These are phyloP conservation scores for Magnusiomyces magnusii DNA, from an alignment of 1,139 yeast species.

Conservation along the genomic window DNA sequence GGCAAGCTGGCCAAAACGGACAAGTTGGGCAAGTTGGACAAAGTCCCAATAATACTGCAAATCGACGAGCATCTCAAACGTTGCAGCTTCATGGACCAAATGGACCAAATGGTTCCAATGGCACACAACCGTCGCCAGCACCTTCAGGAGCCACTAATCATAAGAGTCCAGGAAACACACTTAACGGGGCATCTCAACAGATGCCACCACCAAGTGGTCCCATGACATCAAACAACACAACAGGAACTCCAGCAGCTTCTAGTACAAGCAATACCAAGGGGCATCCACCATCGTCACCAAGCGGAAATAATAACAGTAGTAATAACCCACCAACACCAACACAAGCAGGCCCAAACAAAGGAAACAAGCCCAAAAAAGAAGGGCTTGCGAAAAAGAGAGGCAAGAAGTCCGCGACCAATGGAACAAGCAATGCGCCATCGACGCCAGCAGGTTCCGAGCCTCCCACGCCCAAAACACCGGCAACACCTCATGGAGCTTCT, in stretches of 20 bases:
- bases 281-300: constrained; percentile 30
- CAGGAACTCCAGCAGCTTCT: neutral
- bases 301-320: too few species aligned
- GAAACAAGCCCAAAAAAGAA: constrained; percentile 34
- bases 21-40: too few species aligned
- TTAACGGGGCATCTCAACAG: constrained; percentile 12
- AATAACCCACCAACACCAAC: constrained; percentile 40
- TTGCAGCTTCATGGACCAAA: constrained; percentile 7
- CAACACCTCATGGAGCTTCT: constrained; percentile 32
- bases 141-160: constrained; percentile 19
- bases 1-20: too few species aligned
- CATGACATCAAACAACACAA: constrained; percentile 6
- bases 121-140: constrained; percentile 18
- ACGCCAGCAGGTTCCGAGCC: constrained; percentile 33
- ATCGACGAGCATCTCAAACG: constrained; percentile 18
- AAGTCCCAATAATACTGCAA: constrained; percentile 16
- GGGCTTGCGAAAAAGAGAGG: constrained; percentile 26
- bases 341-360: constrained; percentile 32
- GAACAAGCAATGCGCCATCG: constrained; percentile 21
- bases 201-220: constrained; percentile 31
- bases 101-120: neutral
- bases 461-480: constrained; percentile 37
- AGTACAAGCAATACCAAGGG: constrained; percentile 24
- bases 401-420: constrained; percentile 17
- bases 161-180: neutral